Conservation (phyloP, 1,139 yeast species). For the Zygosaccharomyces pseudobailii region DNA sequence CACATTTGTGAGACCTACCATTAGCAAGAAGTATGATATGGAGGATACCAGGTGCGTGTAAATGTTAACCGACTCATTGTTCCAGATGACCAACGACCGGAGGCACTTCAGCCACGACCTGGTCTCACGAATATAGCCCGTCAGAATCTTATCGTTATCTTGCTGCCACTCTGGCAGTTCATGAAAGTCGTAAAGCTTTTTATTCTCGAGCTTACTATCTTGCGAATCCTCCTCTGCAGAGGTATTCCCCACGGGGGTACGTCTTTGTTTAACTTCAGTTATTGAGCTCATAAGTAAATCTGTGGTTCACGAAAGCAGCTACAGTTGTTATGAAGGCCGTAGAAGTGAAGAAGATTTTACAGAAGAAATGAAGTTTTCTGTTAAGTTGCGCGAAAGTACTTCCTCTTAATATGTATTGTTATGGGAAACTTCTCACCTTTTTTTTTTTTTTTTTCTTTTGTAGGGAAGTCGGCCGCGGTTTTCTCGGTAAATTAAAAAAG, state of each 20-base stretch:
- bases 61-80: conserved; percentile 80
- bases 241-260: not conserved
- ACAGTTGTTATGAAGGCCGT: not conserved
- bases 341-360: not conserved
- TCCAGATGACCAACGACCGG: conserved; percentile 57
- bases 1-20: conserved; percentile 29
- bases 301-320: not conserved
- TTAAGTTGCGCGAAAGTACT: not conserved
- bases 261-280: conserved; percentile 19
- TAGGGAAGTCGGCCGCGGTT: conserved; percentile 1
- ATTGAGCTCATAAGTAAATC: conserved; percentile 16
- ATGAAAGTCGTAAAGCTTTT: conserved; percentile 34
- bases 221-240: not conserved
- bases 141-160: conserved; percentile 70
- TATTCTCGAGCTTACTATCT: conserved; percentile 2
- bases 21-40: conserved; percentile 35
- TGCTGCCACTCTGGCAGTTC: conserved; percentile 77
- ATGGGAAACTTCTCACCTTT: not conserved
- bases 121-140: conserved; percentile 73
- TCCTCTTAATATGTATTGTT: not conserved
- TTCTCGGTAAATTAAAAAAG: conserved; percentile 2
- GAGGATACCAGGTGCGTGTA: conserved; percentile 77
- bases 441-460: not conserved
- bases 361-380: not conserved
- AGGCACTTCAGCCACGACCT: conserved; percentile 49